A percentile compares a stretch with the other conserved stretches of the same genome.
phyloP scores from a whole-genome alignment of 78 protist genomes.

The Pelomyxa schiedti region DNA sequence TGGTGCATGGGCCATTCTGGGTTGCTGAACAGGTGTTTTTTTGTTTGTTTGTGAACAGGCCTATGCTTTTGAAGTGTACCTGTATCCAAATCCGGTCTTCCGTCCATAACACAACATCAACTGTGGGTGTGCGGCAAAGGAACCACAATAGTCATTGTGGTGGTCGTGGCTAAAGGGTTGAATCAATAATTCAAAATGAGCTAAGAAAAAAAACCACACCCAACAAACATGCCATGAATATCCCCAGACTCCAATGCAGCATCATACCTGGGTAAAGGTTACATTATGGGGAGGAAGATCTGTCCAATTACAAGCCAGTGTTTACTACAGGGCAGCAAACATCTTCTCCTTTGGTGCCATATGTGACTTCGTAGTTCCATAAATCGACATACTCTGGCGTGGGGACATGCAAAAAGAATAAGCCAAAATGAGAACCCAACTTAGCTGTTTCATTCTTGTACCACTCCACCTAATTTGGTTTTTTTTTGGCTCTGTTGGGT shows the following conservation, averaged over 20 bases:
- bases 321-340: neutral
- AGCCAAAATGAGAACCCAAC: neutral
- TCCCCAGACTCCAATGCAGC: no score
- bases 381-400: neutral
- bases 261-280: no score
- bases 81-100: neutral
- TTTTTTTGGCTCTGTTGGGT: neutral
- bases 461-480: neutral
- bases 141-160: neutral
- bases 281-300: neutral
- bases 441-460: neutral
- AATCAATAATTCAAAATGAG: no score
- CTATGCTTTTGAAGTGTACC: neutral
- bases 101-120: neutral
- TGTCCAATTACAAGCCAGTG: neutral
- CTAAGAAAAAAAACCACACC: no score
- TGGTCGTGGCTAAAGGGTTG: no score
- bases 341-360: neutral
- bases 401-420: neutral
- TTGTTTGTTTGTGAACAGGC: neutral
- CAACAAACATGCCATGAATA: neutral
- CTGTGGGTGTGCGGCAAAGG: neutral
- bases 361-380: neutral
- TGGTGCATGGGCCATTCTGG: neutral
- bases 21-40: neutral